Percentiles rank a stretch among this genome's conserved stretches.
These are phyloP conservation scores for Huntiella savannae DNA, from an alignment of 2,329 filamentous ascomycete genomes.

Conservation along the genomic window DNA sequence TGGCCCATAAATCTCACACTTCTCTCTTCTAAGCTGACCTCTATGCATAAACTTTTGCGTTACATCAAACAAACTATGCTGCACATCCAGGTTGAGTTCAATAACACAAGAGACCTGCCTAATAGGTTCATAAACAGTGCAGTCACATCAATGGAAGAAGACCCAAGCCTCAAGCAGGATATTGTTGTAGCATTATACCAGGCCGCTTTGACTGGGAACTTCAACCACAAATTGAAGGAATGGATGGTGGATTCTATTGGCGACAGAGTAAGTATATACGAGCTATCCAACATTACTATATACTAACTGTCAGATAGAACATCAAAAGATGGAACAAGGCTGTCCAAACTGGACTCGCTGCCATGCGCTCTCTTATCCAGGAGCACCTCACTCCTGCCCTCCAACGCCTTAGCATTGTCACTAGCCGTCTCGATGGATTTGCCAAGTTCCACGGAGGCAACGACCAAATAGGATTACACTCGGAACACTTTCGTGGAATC, in stretches of 20 bases:
- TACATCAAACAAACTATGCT: slow-evolving; percentile 68
- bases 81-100: slow-evolving; percentile 68
- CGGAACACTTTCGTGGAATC: slow-evolving; percentile 40
- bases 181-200: slow-evolving; percentile 68
- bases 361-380: slow-evolving; percentile 58
- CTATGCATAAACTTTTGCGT: slow-evolving; percentile 66
- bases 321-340: slow-evolving; percentile 93
- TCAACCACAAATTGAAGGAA: slow-evolving; percentile 54
- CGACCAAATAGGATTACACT: slow-evolving; percentile 47
- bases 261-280: slow-evolving; percentile 41
- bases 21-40: slow-evolving; percentile 70
- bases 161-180: slow-evolving; percentile 39
- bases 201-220: slow-evolving; percentile 66
- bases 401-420: slow-evolving; percentile 62
- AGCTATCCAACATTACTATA: slow-evolving; percentile 11
- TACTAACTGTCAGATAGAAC: slow-evolving; percentile 31
- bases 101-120: slow-evolving; percentile 62
- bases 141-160: slow-evolving; percentile 49
- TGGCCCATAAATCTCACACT: slow-evolving; percentile 66
- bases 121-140: slow-evolving; percentile 41
- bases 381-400: slow-evolving; percentile 78
- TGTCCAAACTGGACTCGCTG: slow-evolving; percentile 57
- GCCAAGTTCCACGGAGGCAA: slow-evolving; percentile 57
- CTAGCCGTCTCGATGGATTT: slow-evolving; percentile 67
- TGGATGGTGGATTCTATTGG: slow-evolving; percentile 75